phyloP scores from a whole-genome alignment of 2,329 filamentous ascomycete genomes.

The Alternaria sp. region DNA sequence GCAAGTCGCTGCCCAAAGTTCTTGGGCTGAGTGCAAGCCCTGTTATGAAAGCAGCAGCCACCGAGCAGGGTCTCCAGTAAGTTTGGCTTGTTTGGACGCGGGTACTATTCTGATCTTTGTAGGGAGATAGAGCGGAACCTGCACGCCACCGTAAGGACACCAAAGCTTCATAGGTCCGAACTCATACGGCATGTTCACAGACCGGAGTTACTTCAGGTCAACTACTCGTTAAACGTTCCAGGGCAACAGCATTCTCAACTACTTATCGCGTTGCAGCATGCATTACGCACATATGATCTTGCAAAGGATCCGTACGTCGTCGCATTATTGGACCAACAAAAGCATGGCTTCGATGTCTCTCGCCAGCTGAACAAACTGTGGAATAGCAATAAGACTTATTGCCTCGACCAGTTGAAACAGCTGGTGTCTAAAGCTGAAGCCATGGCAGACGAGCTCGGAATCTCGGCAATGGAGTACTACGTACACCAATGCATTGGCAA shows the following conservation, averaged over 20 bases:
- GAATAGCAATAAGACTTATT: constrained; percentile 48
- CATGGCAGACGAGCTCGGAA: constrained; percentile 49
- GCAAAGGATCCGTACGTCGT: constrained; percentile 50
- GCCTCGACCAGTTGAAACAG: constrained; percentile 46
- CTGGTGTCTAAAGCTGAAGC: constrained; percentile 42
- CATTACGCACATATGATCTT: constrained; percentile 42
- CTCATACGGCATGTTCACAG: constrained; percentile 71
- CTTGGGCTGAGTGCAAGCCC: constrained; percentile 85
- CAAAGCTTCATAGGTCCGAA: constrained; percentile 71
- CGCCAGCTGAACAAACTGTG: constrained; percentile 35
- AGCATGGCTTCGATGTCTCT: constrained; percentile 28
- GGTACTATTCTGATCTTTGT: constrained; percentile 18
- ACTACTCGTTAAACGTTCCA: constrained; percentile 29
- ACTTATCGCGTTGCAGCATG: constrained; percentile 21
- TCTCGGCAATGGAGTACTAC: constrained; percentile 49
- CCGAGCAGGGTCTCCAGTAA: constrained; percentile 58
- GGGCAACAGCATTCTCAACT: constrained; percentile 10
- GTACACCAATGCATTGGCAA: constrained; percentile 45
- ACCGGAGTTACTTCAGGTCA: constrained; percentile 61
- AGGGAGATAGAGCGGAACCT: constrained; percentile 71
- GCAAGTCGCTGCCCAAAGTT: constrained; percentile 64
- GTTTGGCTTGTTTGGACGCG: background rate
- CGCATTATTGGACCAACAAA: constrained; percentile 34
- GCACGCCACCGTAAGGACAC: constrained; percentile 72
- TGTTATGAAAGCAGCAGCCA: constrained; percentile 64